Evolutionary conservation across 805 yeast species (phyloP), one percentile per base, ranked within the genome.

Genomic region (Hanseniaspora jakobsenii): DNA sequence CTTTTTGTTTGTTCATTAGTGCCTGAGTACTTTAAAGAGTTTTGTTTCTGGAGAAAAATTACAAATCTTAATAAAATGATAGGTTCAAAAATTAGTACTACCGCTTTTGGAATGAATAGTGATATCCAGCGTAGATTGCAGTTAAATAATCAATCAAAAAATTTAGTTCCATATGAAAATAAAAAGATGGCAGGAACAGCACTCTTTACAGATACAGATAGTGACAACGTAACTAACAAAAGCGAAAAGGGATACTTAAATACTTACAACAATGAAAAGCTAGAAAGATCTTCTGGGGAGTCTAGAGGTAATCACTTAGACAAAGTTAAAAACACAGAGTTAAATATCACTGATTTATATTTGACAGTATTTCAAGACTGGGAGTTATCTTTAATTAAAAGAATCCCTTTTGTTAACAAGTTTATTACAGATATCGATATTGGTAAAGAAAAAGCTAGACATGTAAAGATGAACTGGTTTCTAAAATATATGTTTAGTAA

Each of bases 401-500:
- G 31, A 27, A 19, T 44, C 12, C 36, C 36, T 6, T 32, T 26
- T 26, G n/a, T 39, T 5, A 30, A n/a, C 23, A 13, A 23, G 13
- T 13, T 38, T 17, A 3, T 38, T 6, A 23, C 38, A 10, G 16
- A 22, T 8, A 36, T n/a, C n/a, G n/a, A 23, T 24, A 36, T 26
- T 29, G 27, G n/a, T 23, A 2, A 8, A 2, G 2, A 38, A 31
- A n/a, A 22, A 38, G 28, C n/a, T n/a, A n/a, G n/a, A n/a, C n/a
- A 18, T 31, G 48, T 51, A 2, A 56, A 62, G 32, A 47, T 61
- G 2, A 58, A 57, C 22, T 68, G 71, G 71, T 41, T 65, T 2
- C 48, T 59, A 2, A 52, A 66, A 2, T 68, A 78, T 55, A 51
- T 70, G n/a, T 57, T 73, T 2, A 71, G 85, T 1, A 61, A 68